phyloP scores from a whole-genome alignment of 2,329 filamentous ascomycete genomes.

The Ciborinia camelliae region DNA sequence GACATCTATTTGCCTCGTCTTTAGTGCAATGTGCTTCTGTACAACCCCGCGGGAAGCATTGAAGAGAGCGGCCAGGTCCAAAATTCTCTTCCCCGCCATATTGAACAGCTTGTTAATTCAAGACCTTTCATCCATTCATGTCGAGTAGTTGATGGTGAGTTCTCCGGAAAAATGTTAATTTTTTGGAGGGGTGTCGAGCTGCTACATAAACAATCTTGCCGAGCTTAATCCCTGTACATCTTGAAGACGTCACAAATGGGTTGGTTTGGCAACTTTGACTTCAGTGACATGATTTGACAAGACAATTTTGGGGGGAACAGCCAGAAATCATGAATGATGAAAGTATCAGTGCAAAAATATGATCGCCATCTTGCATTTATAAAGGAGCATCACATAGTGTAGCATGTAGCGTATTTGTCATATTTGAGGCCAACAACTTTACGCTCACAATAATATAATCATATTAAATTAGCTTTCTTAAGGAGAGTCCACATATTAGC shows the following conservation, averaged over 20 bases:
- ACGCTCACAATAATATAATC: neutral
- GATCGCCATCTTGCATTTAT: no score
- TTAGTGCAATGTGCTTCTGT: constrained; percentile 57
- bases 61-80: constrained; percentile 69
- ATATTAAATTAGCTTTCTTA: neutral
- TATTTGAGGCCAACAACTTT: neutral
- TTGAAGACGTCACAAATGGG: constrained; percentile 6
- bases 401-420: neutral
- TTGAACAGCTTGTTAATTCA: constrained; percentile 13
- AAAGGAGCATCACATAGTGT: neutral
- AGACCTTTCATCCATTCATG: constrained; percentile 26
- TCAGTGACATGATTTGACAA: neutral
- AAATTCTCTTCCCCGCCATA: constrained; percentile 60
- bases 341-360: neutral
- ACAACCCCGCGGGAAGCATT: constrained; percentile 68
- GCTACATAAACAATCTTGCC: constrained; percentile 5
- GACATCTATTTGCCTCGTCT: constrained; percentile 56
- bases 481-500: neutral
- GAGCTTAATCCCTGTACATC: constrained; percentile 14
- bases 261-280: no score
- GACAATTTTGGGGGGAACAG: neutral
- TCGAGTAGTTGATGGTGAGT: neutral
- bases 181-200: neutral
- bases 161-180: neutral
- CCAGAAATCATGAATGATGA: no score